A percentile compares a stretch with the other conserved stretches of the same genome.
Evolutionary conservation across 306 rosid genomes (phyloP).

Genomic region (Hylodesmum podocarpum): DNA sequence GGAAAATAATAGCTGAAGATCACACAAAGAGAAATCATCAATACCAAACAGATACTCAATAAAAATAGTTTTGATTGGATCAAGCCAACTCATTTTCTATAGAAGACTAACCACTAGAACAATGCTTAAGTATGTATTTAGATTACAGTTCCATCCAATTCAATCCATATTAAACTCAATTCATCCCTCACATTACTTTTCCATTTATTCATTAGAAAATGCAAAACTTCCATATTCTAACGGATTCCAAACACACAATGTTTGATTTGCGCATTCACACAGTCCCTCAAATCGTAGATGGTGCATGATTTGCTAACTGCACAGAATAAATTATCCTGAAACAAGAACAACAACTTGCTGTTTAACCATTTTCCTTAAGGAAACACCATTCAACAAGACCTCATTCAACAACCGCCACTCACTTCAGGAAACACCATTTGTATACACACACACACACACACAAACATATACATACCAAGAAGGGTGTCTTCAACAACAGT

Average conservation of each 20-base stretch:
- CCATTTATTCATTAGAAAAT: too few relatives aligned
- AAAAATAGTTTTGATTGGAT: conserved; percentile 10
- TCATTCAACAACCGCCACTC: neutral
- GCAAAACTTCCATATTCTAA: too few relatives aligned
- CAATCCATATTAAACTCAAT: too few relatives aligned
- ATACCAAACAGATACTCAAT: neutral
- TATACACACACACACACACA: too few relatives aligned
- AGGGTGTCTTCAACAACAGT: neutral
- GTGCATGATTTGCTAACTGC: neutral
- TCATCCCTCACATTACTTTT: too few relatives aligned
- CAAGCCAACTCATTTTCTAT: neutral
- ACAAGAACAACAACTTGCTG: neutral
- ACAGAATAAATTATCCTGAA: neutral
- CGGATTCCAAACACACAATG: too few relatives aligned
- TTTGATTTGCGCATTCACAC: neutral
- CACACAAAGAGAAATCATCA: neutral
- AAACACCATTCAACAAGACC: neutral
- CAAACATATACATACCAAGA: neutral
- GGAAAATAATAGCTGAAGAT: conserved; percentile 5
- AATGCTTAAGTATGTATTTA: neutral
- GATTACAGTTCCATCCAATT: too few relatives aligned
- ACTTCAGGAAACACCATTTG: neutral
- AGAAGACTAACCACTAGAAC: neutral
- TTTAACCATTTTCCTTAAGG: neutral
- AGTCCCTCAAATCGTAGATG: neutral